These are phyloP conservation scores for Aspergillus novoparasiticus DNA, from an alignment of 2,329 filamentous ascomycete species.

Conservation along the genomic window DNA sequence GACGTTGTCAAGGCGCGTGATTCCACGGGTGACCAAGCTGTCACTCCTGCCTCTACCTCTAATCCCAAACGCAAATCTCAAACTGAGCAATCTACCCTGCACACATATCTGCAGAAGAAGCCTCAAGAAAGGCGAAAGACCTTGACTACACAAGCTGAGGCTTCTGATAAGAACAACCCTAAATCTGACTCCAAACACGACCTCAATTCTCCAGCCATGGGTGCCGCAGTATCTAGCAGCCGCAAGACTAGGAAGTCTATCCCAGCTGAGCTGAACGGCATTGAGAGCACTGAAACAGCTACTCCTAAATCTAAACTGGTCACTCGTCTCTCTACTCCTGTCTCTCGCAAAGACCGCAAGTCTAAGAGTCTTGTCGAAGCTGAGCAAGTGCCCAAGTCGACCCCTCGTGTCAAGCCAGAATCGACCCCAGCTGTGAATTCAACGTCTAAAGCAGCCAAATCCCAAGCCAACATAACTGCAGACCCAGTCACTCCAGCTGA, in stretches of 20 bases:
- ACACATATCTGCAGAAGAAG: conserved; percentile 14
- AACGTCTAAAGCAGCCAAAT: conserved; percentile 3
- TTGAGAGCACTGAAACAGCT: conserved; percentile 7
- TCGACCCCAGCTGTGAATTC: conserved; percentile 1
- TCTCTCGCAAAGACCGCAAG: conserved; percentile 15
- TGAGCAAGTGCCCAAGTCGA: conserved; percentile 9
- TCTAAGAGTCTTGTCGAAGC: conserved; percentile 9
- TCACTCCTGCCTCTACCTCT: conserved; percentile 10
- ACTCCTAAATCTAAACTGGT: conserved; percentile 8
- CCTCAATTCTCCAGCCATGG: conserved; percentile 5
- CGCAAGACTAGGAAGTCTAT: conserved; percentile 22
- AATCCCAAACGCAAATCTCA: conserved; percentile 7
- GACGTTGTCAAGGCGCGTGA: conserved; percentile 8
- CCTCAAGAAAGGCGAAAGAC: conserved; percentile 15
- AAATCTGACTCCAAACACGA: conserved; percentile 1
- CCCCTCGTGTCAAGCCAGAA: conserved; percentile 5
- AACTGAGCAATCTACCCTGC: conserved; percentile 14
- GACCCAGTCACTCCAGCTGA: conserved; percentile 13
- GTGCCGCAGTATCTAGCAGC: conserved; percentile 4
- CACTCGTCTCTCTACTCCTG: conserved; percentile 15
- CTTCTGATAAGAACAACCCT: conserved; percentile 8
- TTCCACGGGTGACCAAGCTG: conserved; percentile 5
- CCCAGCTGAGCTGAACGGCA: conserved; percentile 17
- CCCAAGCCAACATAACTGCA: conserved; percentile 1
- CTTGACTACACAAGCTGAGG: conserved; percentile 12